phyloP scores from a whole-genome alignment of 176 grass and related monocot species.

The Zea luxurians region DNA sequence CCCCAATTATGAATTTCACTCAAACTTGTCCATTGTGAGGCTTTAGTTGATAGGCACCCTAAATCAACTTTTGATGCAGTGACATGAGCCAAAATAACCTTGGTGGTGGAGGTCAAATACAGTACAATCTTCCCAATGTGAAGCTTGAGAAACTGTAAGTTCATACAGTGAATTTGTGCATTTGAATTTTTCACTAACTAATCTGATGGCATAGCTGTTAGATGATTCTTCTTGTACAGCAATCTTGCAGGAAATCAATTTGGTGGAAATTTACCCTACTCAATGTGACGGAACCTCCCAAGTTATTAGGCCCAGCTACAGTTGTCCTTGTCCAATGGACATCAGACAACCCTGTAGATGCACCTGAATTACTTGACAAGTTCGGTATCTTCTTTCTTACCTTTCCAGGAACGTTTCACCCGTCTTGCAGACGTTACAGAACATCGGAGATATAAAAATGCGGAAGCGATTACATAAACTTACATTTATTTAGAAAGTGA shows the following conservation, averaged over 20 bases:
- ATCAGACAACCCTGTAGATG: too few relatives aligned
- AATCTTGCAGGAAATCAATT: constrained; percentile 86
- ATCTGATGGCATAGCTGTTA: constrained; percentile 18
- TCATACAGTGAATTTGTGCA: constrained; percentile 29
- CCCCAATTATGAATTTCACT: constrained; percentile 21
- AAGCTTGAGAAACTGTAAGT: constrained; percentile 86
- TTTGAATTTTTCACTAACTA: not conserved
- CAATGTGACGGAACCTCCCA: too few relatives aligned
- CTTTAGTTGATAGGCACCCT: constrained; percentile 35
- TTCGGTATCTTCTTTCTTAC: too few relatives aligned
- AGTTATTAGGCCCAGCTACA: too few relatives aligned
- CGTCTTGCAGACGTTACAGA: too few relatives aligned
- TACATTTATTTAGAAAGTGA: too few relatives aligned
- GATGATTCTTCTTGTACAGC: constrained; percentile 48
- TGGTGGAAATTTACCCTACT: constrained; percentile 71
- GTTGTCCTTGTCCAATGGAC: too few relatives aligned
- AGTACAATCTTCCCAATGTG: constrained; percentile 73
- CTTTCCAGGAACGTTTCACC: too few relatives aligned
- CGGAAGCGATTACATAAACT: too few relatives aligned
- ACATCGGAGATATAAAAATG: too few relatives aligned
- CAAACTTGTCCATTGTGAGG: constrained; percentile 26
- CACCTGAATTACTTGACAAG: too few relatives aligned
- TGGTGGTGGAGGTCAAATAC: constrained; percentile 60
- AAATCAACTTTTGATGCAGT: constrained; percentile 48
- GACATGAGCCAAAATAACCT: constrained; percentile 91